Conservation (phyloP, 306 rosid species). For the Quercus suber region DNA sequence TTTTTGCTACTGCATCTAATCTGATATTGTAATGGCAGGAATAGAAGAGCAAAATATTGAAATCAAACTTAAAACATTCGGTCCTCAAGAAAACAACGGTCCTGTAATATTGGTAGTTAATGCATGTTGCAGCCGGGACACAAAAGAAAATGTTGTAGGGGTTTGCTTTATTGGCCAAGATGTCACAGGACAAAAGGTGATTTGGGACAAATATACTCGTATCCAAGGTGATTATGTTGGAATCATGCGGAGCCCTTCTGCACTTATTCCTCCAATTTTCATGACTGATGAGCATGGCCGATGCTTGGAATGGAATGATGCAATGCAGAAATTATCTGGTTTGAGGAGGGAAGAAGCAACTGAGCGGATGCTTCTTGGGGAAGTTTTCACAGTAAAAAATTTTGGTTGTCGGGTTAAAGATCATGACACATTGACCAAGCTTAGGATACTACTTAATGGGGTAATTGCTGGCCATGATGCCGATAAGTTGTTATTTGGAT, state of each 20-base stretch:
- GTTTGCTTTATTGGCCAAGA: constrained; percentile 39
- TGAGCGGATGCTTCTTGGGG: constrained; percentile 38
- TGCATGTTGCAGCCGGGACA: constrained; percentile 44
- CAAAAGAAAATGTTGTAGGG: constrained; percentile 36
- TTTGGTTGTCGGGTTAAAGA: constrained; percentile 44
- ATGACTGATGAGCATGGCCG: constrained; percentile 37
- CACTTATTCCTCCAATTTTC: constrained; percentile 46
- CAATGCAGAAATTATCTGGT: constrained; percentile 44
- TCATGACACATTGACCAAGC: constrained; percentile 36
- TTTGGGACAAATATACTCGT: constrained; percentile 38
- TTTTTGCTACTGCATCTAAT: not conserved
- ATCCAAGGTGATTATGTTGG: constrained; percentile 46
- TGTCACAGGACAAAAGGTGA: constrained; percentile 34
- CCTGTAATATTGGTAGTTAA: constrained; percentile 37
- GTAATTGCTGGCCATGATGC: constrained; percentile 30
- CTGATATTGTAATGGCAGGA: constrained; percentile 24
- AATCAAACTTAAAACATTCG: constrained; percentile 39
- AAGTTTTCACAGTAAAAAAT: constrained; percentile 32
- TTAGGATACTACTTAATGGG: constrained; percentile 31
- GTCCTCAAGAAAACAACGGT: constrained; percentile 19
- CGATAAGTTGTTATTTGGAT: constrained; percentile 35
- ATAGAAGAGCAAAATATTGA: constrained; percentile 35
- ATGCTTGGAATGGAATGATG: constrained; percentile 45
- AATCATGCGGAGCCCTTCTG: constrained; percentile 40
- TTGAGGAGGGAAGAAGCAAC: constrained; percentile 38